A percentile compares a stretch with the other conserved stretches of the same genome.
phyloP scores from a whole-genome alignment of 805 yeast species.

The Zygosaccharomyces bisporus region DNA sequence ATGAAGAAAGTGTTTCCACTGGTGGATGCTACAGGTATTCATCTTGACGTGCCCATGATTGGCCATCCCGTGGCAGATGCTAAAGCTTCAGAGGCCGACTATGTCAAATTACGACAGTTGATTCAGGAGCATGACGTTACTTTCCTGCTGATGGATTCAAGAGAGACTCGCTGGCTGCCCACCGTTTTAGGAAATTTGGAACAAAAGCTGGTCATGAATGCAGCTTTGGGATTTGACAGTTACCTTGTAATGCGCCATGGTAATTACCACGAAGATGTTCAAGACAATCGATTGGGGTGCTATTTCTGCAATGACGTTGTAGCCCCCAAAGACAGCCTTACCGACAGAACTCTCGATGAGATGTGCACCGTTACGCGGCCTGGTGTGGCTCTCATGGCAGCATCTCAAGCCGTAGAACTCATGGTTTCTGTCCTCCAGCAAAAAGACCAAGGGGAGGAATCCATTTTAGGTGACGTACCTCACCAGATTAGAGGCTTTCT shows the following conservation, averaged over 20 bases:
- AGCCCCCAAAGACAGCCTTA: constrained; percentile 86
- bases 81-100: constrained; percentile 47
- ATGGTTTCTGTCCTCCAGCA: constrained; percentile 72
- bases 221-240: constrained; percentile 93
- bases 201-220: constrained; percentile 76
- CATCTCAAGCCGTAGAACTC: constrained; percentile 82
- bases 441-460: constrained; percentile 34
- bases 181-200: constrained; percentile 69
- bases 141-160: constrained; percentile 83
- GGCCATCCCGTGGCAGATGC: constrained; percentile 80
- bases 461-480: constrained; percentile 67
- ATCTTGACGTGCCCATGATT: constrained; percentile 87
- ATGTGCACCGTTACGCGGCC: constrained; percentile 99
- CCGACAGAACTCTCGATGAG: constrained; percentile 88
- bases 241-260: constrained; percentile 95
- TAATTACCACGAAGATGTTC: constrained; percentile 29
- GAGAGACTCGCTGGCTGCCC: constrained; percentile 98
- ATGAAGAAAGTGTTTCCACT: constrained; percentile 75
- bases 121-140: constrained; percentile 69
- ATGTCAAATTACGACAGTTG: constrained; percentile 47
- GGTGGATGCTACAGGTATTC: constrained; percentile 58
- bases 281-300: constrained; percentile 66
- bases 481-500: constrained; percentile 92
- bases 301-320: constrained; percentile 95
- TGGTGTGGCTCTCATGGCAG: constrained; percentile 86